Base-by-base conservation (phyloP, 768 basidiomycete species). In the Cyathus striatus region DNA sequence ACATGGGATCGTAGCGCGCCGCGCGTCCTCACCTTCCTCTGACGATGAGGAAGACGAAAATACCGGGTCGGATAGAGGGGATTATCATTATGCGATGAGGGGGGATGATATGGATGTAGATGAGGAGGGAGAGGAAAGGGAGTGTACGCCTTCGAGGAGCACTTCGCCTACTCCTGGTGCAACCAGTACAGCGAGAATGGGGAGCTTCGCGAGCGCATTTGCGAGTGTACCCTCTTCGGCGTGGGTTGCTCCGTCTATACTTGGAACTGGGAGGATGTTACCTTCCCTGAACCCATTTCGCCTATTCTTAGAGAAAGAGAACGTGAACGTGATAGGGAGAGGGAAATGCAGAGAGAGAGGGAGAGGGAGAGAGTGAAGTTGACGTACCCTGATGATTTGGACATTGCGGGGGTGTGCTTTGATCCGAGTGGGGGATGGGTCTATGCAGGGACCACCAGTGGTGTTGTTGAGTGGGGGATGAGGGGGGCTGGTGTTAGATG, bases 401-500 rank as follows among this genome's bases (percentile, higher is more conserved):
- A 84, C 53, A 61, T 89, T 39, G 83, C 86, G 2, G 87, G 87
- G 10, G 66, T 76, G 27, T 86, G 81, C 47, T 89, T 88, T 49
- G 86, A 88, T 57, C 85, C 84, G 14, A 62, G 61, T 4, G 87
- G 87, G 2, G 70, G 73, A 47, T 76, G 69, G 57, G 54, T 90
- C 23, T 90, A 90, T 54, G 81, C 79, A 12, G 87, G 81, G 17
- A 77, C 78, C 42, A 73, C 75, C 45, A 59, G 68, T 45, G 79
- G 80, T 26, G 68, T 93, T 20, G 83, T 80, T 5, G 90, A 92
- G 58, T 93, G 87, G 86, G 69, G 74, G 34, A 69, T 93, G 41
- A 69, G 76, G 17, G 30, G 30, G 4, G 13, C 12, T 32, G 30
- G 16, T 12, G 16, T 12, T 12, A 32, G 30, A 16, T 32, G 30